A percentile compares a stretch with the other conserved stretches of the same genome.
phyloP scores from a whole-genome alignment of 1,284 basidiomycete species.

The Rhodotorula sp. region DNA sequence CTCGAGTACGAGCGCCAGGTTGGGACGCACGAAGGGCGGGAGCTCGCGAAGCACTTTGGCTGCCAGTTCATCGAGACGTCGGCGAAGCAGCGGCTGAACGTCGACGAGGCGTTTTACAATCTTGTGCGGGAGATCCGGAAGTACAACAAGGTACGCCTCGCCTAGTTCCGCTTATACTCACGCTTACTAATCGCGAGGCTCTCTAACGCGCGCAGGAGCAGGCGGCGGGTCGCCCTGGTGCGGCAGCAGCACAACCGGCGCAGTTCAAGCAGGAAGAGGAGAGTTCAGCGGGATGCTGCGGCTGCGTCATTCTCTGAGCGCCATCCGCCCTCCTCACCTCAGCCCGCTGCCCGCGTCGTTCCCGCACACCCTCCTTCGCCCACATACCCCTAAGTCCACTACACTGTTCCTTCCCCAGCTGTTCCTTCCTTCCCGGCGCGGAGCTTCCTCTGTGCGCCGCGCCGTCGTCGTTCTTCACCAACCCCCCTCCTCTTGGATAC shows the following conservation, averaged over 20 bases:
- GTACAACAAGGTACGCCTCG: slow-evolving; percentile 76
- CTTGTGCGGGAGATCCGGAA: slow-evolving; percentile 95
- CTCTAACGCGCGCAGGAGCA: slow-evolving; percentile 35
- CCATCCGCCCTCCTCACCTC: not conserved
- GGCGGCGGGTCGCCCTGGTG: slow-evolving; percentile 39
- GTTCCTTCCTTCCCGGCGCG: too few species aligned
- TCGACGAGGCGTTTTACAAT: slow-evolving; percentile 97
- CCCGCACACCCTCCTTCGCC: not conserved
- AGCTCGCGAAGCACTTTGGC: slow-evolving; percentile 92
- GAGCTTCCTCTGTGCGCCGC: not conserved
- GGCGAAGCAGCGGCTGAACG: slow-evolving; percentile 96
- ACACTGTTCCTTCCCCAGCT: not conserved
- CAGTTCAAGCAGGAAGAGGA: slow-evolving; percentile 45
- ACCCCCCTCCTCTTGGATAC: not conserved
- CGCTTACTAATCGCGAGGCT: too few species aligned
- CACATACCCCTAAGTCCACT: not conserved
- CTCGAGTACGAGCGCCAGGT: slow-evolving; percentile 98
- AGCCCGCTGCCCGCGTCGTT: not conserved
- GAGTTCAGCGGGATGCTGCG: slow-evolving; percentile 66
- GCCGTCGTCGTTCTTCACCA: not conserved
- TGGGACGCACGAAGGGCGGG: slow-evolving; percentile 95
- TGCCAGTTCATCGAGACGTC: slow-evolving; percentile 99
- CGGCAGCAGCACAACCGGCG: slow-evolving; percentile 17
- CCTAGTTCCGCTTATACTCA: not conserved
- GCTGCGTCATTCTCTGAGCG: slow-evolving; percentile 66